Evolutionary conservation across 2,329 filamentous ascomycete species (phyloP).

Genomic region (Curvularia verruculosa): DNA sequence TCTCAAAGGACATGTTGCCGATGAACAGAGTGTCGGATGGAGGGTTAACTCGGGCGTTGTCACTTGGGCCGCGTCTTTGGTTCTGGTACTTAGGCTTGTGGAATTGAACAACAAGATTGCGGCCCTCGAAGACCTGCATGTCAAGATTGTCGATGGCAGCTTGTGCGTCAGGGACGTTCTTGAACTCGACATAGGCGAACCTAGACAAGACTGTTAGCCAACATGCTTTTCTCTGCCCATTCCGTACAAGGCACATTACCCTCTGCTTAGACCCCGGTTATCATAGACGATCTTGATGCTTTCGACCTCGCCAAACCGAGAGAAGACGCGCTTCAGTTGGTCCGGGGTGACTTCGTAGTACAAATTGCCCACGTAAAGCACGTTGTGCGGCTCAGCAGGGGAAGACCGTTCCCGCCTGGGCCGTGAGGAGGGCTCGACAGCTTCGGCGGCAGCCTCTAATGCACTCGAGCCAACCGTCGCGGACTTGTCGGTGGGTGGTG

Average conservation of each 20-base stretch:
- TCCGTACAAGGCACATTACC: conserved; percentile 54
- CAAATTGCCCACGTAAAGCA: conserved; percentile 71
- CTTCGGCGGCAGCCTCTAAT: conserved; percentile 20
- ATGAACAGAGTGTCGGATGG: conserved; percentile 76
- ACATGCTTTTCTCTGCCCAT: background rate
- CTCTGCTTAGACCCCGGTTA: conserved; percentile 69
- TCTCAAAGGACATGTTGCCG: conserved; percentile 85
- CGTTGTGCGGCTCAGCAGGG: conserved; percentile 37
- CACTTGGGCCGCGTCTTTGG: conserved; percentile 7
- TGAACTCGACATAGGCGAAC: conserved; percentile 71
- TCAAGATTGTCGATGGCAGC: conserved; percentile 65
- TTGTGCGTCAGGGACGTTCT: conserved; percentile 58
- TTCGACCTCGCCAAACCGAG: conserved; percentile 62
- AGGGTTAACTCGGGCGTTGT: conserved; percentile 38
- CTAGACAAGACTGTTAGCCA: conserved; percentile 48
- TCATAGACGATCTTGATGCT: conserved; percentile 65
- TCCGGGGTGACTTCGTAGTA: conserved; percentile 70
- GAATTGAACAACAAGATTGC: conserved; percentile 67
- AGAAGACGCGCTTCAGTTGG: conserved; percentile 65
- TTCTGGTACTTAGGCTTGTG: conserved; percentile 46
- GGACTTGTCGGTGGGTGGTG: conserved; percentile 32
- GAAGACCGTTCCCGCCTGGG: background rate
- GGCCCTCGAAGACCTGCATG: conserved; percentile 67
- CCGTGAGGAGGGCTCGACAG: background rate
- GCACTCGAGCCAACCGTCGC: conserved; percentile 38